A percentile compares a stretch with the other conserved stretches of the same genome.
Conservation (phyloP, 208 protist species). For the Jaenimonas drosophilae region DNA sequence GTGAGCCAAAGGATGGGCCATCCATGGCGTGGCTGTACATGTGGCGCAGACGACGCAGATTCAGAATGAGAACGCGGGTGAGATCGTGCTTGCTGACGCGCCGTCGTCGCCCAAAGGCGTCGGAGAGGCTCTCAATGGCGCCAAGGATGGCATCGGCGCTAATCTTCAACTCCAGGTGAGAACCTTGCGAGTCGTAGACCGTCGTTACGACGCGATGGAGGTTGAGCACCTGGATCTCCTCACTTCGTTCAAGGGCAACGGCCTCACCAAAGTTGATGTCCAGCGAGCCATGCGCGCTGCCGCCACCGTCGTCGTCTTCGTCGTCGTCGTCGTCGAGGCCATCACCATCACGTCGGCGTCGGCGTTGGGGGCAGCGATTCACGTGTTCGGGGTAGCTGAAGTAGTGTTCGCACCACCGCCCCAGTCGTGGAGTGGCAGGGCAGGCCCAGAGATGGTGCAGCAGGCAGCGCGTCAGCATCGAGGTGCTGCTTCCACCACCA, state of each 20-base stretch:
- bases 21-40: constrained; percentile 49
- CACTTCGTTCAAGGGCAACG: constrained; percentile 69
- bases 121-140: constrained; percentile 43
- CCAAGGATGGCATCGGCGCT: constrained; percentile 45
- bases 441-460: constrained; percentile 14
- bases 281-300: constrained; percentile 1
- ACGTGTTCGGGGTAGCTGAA: constrained; percentile 20
- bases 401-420: constrained; percentile 35
- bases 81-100: constrained; percentile 64
- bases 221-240: constrained; percentile 58
- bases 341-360: neutral
- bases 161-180: constrained; percentile 60
- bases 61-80: constrained; percentile 49
- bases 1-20: constrained; percentile 22
- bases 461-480: neutral
- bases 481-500: too few species aligned
- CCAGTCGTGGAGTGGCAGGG: constrained; percentile 22
- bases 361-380: neutral
- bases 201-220: constrained; percentile 68
- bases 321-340: constrained; percentile 15
- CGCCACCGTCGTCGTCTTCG: constrained; percentile 36
- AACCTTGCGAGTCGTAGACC: constrained; percentile 78
- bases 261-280: constrained; percentile 45
- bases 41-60: constrained; percentile 58
- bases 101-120: constrained; percentile 27